A percentile compares a stretch with the other conserved stretches of the same genome.
Evolutionary conservation across 1,284 basidiomycete species (phyloP).

Genomic region (Mycosarcoma maydis): DNA sequence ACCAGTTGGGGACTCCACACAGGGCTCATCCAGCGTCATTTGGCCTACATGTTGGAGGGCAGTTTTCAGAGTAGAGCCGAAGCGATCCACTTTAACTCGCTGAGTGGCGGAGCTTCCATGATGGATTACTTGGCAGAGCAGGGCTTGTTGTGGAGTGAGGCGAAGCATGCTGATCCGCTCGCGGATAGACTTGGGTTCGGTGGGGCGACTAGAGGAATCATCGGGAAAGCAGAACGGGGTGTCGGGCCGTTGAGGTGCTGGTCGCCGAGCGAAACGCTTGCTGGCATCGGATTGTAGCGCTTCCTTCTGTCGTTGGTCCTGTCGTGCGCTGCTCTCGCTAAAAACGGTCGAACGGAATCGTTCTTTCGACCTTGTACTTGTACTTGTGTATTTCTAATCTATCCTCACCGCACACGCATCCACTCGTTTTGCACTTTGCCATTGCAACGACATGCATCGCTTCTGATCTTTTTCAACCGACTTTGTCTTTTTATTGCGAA

Average conservation of each 20-base stretch:
- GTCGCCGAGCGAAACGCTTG: slow-evolving; percentile 16
- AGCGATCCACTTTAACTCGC: slow-evolving; percentile 71
- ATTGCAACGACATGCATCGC: no score
- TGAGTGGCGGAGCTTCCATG: slow-evolving; percentile 69
- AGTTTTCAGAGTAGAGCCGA: slow-evolving; percentile 69
- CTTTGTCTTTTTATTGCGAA: neutral
- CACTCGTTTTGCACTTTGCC: no score
- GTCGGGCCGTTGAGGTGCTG: slow-evolving; percentile 21
- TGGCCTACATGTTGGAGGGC: slow-evolving; percentile 73
- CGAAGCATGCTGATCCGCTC: slow-evolving; percentile 23
- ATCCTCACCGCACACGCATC: neutral
- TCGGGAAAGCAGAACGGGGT: neutral
- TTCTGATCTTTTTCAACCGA: neutral
- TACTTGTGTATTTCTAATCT: neutral
- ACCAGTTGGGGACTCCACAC: slow-evolving; percentile 71
- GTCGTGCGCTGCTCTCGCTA: no score
- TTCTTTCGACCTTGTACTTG: neutral
- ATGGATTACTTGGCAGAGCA: slow-evolving; percentile 70
- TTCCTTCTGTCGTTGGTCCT: no score
- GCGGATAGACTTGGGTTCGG: slow-evolving; percentile 24
- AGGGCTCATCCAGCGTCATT: slow-evolving; percentile 71
- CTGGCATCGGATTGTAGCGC: slow-evolving; percentile 21
- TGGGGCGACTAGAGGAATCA: neutral
- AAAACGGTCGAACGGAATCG: no score
- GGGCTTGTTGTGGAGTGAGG: slow-evolving; percentile 46